Evolutionary conservation across 2,329 filamentous ascomycete species (phyloP).

Genomic region (Penicillium sp.): DNA sequence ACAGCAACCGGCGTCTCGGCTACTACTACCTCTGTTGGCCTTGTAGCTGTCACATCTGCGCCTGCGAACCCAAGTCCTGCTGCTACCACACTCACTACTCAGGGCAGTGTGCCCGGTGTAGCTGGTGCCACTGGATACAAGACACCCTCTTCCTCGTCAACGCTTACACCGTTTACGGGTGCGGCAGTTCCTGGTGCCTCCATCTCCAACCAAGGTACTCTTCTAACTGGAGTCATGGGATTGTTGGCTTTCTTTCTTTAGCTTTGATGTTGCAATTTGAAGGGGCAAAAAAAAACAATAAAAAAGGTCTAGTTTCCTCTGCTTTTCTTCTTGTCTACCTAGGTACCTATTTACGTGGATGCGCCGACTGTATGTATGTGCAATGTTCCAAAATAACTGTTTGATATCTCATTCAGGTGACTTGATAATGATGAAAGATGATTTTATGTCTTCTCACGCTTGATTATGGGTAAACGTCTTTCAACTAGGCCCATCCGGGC

Average conservation of each 20-base stretch:
- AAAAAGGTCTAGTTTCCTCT: neutral
- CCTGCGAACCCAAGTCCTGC: constrained; percentile 18
- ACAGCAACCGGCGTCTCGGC: constrained; percentile 18
- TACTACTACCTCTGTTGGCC: constrained; percentile 24
- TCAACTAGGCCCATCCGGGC: too few species aligned
- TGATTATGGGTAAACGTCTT: too few species aligned
- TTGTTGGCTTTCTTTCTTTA: constrained; percentile 22
- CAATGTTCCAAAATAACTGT: neutral
- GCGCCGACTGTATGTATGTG: neutral
- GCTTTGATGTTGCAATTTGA: neutral
- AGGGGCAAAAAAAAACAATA: neutral
- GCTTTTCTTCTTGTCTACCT: neutral
- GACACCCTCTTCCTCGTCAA: constrained; percentile 7
- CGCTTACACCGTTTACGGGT: constrained; percentile 1
- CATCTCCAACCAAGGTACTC: constrained; percentile 6
- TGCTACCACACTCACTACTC: constrained; percentile 10
- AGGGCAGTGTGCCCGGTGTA: constrained; percentile 2
- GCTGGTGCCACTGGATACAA: constrained; percentile 1
- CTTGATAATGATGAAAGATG: neutral
- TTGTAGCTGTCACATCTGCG: constrained; percentile 24
- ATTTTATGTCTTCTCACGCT: too few species aligned
- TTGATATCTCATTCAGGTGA: neutral
- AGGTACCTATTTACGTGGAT: neutral
- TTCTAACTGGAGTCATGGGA: constrained; percentile 52
- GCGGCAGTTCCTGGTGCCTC: constrained; percentile 7